phyloP scores from a whole-genome alignment of 2,329 filamentous ascomycete genomes.

The Didymella exigua region DNA sequence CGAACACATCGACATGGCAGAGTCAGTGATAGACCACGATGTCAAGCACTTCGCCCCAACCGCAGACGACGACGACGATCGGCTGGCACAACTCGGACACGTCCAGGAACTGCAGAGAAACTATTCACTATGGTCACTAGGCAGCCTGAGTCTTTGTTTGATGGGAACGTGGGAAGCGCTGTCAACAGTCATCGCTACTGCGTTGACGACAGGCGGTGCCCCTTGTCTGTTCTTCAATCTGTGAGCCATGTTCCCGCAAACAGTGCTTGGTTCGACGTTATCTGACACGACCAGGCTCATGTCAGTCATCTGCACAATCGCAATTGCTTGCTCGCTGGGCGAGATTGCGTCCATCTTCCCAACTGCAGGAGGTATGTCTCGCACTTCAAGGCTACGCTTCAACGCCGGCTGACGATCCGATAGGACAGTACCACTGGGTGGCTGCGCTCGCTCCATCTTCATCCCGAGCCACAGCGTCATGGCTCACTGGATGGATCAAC shows the following conservation, averaged over 20 bases:
- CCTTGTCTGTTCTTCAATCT: conserved; percentile 56
- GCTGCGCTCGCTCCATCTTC: conserved; percentile 47
- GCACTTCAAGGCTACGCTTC: not conserved
- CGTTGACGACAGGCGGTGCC: conserved; percentile 54
- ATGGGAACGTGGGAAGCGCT: conserved; percentile 61
- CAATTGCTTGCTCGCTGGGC: conserved; percentile 70
- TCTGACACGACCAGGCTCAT: conserved; percentile 44
- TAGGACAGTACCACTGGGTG: conserved; percentile 57
- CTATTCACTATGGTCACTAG: conserved; percentile 55
- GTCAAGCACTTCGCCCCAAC: conserved; percentile 9
- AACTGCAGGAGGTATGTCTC: conserved; percentile 67
- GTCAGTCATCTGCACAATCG: conserved; percentile 60
- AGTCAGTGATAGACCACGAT: conserved; percentile 14
- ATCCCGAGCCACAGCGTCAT: conserved; percentile 47
- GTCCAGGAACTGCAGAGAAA: conserved; percentile 38
- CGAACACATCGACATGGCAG: conserved; percentile 18
- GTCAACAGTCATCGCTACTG: conserved; percentile 54
- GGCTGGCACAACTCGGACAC: conserved; percentile 30
- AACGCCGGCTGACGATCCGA: not conserved
- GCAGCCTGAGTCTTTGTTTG: conserved; percentile 54
- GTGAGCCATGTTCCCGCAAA: conserved; percentile 29
- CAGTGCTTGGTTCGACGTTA: not conserved
- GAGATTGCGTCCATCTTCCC: conserved; percentile 76
- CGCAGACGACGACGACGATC: conserved; percentile 19
- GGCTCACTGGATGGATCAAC: conserved; percentile 52